Conservation (phyloP, 2,329 filamentous ascomycete genomes). For the Trichoderma arundinaceum region DNA sequence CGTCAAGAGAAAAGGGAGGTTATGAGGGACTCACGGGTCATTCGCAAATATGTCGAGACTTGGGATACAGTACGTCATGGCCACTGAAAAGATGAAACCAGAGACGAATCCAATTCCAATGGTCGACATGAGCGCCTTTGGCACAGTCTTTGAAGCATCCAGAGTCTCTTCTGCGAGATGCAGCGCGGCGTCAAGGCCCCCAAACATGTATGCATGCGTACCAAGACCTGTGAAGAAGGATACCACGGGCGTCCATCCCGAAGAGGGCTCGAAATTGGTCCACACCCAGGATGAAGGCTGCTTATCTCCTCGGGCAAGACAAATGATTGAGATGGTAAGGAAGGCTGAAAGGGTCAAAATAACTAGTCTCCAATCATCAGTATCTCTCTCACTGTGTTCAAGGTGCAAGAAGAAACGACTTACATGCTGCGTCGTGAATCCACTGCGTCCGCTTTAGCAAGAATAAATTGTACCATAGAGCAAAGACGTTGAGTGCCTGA, state of each 20-base stretch:
- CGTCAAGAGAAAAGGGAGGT: not conserved
- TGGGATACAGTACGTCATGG: slow-evolving; percentile 39
- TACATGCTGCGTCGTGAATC: slow-evolving; percentile 27
- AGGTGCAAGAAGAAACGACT: not conserved
- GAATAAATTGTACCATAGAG: slow-evolving; percentile 25
- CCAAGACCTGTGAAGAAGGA: slow-evolving; percentile 49
- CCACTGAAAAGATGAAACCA: slow-evolving; percentile 41
- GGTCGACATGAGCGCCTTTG: slow-evolving; percentile 43
- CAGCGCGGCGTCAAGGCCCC: slow-evolving; percentile 45
- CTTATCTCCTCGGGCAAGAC: slow-evolving; percentile 24
- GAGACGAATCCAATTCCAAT: slow-evolving; percentile 45
- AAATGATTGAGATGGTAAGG: slow-evolving; percentile 4
- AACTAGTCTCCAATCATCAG: not conserved
- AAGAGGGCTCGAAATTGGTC: slow-evolving; percentile 40
- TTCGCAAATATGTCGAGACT: slow-evolving; percentile 34
- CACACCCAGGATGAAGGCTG: slow-evolving; percentile 37
- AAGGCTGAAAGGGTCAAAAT: slow-evolving; percentile 9
- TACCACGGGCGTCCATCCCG: slow-evolving; percentile 41
- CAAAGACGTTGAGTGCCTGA: slow-evolving; percentile 1
- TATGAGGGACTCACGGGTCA: slow-evolving; percentile 8
- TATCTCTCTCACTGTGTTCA: not conserved
- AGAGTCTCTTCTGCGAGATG: slow-evolving; percentile 48
- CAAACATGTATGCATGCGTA: slow-evolving; percentile 47
- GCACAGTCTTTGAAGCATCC: slow-evolving; percentile 41
- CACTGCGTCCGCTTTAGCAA: slow-evolving; percentile 26